Evolutionary conservation across 192 early-diverging fungal species (phyloP).

Genomic region (Coemansia interrupta): DNA sequence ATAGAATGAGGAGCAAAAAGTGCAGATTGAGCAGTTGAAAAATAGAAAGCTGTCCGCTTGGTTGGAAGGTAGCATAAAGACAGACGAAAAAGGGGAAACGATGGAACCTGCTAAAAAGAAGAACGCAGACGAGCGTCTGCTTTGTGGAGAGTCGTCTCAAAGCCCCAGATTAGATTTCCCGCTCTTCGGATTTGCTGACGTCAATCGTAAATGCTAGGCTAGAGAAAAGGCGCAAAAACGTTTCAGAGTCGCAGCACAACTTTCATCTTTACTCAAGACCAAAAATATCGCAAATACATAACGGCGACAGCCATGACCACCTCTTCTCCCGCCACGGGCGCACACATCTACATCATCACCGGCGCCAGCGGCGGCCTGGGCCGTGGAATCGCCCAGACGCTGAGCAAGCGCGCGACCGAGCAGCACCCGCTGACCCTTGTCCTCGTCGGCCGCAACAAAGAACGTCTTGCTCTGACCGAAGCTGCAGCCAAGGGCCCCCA

Average conservation of each 20-base stretch:
- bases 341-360: slow-evolving; percentile 53
- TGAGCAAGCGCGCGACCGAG: slow-evolving; percentile 19
- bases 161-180: too few relatives aligned
- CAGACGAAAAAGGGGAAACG: not conserved
- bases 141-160: too few relatives aligned
- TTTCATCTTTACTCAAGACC: too few relatives aligned
- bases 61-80: not conserved
- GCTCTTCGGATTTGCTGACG: too few relatives aligned
- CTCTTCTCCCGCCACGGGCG: not conserved
- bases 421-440: slow-evolving; percentile 40
- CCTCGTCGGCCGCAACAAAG: slow-evolving; percentile 59
- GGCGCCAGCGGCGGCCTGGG: slow-evolving; percentile 71
- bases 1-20: not conserved
- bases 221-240: not conserved
- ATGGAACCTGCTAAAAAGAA: too few relatives aligned
- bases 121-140: too few relatives aligned
- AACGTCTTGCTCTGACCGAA: slow-evolving; percentile 20
- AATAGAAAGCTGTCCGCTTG: not conserved
- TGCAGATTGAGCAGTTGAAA: not conserved
- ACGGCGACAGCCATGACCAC: not conserved
- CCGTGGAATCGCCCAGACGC: slow-evolving; percentile 47
- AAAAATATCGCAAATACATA: too few relatives aligned
- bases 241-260: not conserved
- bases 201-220: too few relatives aligned
- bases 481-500: slow-evolving; percentile 9